Base-by-base conservation (phyloP, 1,139 yeast genomes). In the Groenewaldozyma sp. region DNA sequence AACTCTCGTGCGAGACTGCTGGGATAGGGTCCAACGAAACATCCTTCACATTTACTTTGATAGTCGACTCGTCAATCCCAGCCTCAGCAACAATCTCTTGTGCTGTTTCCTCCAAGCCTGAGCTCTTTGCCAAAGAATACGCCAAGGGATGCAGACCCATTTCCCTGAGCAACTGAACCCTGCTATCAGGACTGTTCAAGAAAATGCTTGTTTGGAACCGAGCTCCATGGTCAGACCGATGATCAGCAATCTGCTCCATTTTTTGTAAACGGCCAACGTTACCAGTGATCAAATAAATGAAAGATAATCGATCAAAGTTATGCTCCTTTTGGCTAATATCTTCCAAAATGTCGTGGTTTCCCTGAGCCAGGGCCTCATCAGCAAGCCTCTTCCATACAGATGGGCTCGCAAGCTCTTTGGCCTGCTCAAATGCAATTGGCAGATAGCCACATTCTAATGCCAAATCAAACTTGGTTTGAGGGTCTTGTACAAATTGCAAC, bases 371-470 rank as follows among this genome's bases (percentile, higher is more conserved):
- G 3, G 98, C 97, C 58, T 87, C 97, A 42, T 74, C 73, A 32
- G 88, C 94, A 42, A 93, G 69, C 51, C 74, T 76, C 51, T 78
- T 82, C 96, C 97, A 93, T 43, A 79, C 75, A 32, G 69, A 67
- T 18, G 75, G 67, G 47, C 73, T 73, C 56, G 84, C 76, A 53
- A 93, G 71, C 45, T 75, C 76, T 54, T 77, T 77, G 33, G 98
- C 98, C 65, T 88, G 95, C 46, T 74, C 80, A 38, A 83, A 68
- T n/a, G 98, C 98, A 50, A 83, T 83, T 21, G 71, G 73, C 49
- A 93, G 70, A 59, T 91, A 84, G 50, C 95, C 91, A 58, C 95
- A 84, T 65, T 91, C 96, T 49, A 91, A 71, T 22, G 98, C 97
- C 54, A 93, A 72, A 52, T 91, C 98, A 57, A 93, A 91, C 63